These are phyloP conservation scores for Penicillium lagena DNA, from an alignment of 495 filamentous ascomycete species.

Conservation along the genomic window DNA sequence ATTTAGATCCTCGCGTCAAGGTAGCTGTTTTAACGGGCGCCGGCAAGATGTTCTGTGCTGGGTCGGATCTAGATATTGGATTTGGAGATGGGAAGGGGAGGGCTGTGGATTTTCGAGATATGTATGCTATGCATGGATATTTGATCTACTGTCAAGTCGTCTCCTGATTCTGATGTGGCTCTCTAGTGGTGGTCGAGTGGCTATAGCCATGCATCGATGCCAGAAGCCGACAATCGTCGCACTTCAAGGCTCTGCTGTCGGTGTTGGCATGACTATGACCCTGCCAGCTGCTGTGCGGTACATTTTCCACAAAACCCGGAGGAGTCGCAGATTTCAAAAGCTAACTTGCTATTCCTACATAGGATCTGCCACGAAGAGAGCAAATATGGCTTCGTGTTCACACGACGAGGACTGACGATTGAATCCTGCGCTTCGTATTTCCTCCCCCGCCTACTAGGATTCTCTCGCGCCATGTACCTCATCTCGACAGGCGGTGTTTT, in stretches of 20 bases:
- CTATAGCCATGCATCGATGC: slow-evolving; percentile 53
- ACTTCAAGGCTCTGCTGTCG: slow-evolving; percentile 54
- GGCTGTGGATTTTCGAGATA: slow-evolving; percentile 15
- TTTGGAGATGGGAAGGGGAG: slow-evolving; percentile 26
- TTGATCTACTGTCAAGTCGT: background rate
- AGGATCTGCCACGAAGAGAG: slow-evolving; percentile 40
- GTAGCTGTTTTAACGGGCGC: slow-evolving; percentile 48
- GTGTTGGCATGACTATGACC: slow-evolving; percentile 59
- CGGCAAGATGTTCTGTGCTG: slow-evolving; percentile 53
- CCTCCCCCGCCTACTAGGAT: slow-evolving; percentile 52
- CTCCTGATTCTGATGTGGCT: background rate
- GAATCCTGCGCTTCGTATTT: slow-evolving; percentile 56
- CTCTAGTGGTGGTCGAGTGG: slow-evolving; percentile 42
- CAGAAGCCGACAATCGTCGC: slow-evolving; percentile 56
- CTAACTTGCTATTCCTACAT: background rate
- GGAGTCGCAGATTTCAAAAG: background rate
- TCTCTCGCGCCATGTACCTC: slow-evolving; percentile 46
- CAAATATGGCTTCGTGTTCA: slow-evolving; percentile 55
- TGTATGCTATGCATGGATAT: slow-evolving; percentile 2
- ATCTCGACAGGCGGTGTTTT: slow-evolving; percentile 25
- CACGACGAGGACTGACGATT: slow-evolving; percentile 49
- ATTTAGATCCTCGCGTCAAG: slow-evolving; percentile 45
- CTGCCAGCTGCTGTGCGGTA: slow-evolving; percentile 49
- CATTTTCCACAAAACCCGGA: background rate
- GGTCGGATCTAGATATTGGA: slow-evolving; percentile 48